Evolutionary conservation across 495 filamentous ascomycete species (phyloP).

Genomic region (Trichoderma erinaceum): DNA sequence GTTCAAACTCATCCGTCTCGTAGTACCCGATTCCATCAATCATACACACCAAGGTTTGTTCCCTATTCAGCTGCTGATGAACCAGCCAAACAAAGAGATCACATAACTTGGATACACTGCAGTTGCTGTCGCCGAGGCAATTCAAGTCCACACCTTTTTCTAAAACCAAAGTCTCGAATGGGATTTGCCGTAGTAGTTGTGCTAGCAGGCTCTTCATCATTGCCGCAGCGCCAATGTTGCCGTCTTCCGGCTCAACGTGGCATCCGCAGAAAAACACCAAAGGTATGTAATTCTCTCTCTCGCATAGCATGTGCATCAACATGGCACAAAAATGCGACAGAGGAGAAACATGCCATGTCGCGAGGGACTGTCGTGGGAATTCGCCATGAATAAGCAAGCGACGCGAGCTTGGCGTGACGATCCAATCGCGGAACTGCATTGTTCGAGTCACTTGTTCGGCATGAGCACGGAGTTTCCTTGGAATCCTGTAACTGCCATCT

Average conservation of each 20-base stretch:
- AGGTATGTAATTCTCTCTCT: not conserved
- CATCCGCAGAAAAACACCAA: not conserved
- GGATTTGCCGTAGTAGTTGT: not conserved
- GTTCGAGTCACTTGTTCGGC: not conserved
- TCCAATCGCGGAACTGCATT: not conserved
- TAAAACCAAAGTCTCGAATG: not conserved
- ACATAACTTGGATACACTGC: not conserved
- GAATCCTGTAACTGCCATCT: not conserved
- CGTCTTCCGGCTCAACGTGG: not conserved
- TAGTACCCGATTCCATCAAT: not conserved
- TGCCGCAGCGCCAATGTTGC: not conserved
- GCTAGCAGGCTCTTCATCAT: not conserved
- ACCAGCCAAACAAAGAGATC: not conserved
- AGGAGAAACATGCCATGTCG: not conserved
- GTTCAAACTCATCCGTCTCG: not conserved
- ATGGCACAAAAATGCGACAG: not conserved
- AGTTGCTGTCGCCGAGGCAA: not conserved
- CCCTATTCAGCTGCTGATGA: not conserved
- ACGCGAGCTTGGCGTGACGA: not conserved
- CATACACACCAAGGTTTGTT: not conserved
- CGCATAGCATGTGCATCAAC: not conserved
- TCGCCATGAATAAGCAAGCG: not conserved
- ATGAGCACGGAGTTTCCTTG: not conserved
- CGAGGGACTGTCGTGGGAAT: not conserved
- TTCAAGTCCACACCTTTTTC: not conserved